Conservation (phyloP, 1,284 basidiomycete species). For the Pterulicium gracile region DNA sequence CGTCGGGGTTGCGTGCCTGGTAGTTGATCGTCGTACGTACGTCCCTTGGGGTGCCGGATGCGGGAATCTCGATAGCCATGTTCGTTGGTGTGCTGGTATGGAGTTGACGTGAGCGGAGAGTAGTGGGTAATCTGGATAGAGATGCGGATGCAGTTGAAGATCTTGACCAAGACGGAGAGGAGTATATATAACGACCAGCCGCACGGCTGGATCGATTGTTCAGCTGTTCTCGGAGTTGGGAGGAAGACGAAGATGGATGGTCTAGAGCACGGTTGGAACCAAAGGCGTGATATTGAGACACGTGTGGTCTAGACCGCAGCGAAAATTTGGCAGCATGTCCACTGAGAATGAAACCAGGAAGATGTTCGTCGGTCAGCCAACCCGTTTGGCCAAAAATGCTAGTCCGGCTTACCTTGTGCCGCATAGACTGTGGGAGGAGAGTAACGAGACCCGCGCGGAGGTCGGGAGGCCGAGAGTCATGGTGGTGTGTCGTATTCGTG, state of each 20-base stretch:
- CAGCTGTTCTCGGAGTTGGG: background rate
- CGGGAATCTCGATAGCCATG: slow-evolving; percentile 11
- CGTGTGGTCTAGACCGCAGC: background rate
- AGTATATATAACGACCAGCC: background rate
- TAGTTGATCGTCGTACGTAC: slow-evolving; percentile 22
- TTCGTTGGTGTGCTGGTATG: background rate
- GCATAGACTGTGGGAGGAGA: background rate
- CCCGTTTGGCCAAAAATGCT: background rate
- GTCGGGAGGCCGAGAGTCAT: too few relatives aligned
- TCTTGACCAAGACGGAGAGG: background rate
- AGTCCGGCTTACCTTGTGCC: background rate
- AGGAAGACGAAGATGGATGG: background rate
- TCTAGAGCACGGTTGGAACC: background rate
- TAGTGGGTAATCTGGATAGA: background rate
- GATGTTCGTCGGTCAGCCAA: background rate
- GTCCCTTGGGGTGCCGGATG: slow-evolving; percentile 15
- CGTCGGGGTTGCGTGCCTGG: slow-evolving; percentile 10
- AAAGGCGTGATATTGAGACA: background rate
- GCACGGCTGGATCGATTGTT: background rate
- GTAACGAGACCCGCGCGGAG: background rate
- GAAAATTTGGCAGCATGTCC: too few relatives aligned
- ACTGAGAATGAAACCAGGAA: background rate
- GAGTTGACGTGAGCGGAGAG: background rate
- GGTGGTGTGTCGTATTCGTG: background rate
- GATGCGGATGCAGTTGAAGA: background rate